Conservation (phyloP, 345 rosid species). For the Jatropha curcas region DNA sequence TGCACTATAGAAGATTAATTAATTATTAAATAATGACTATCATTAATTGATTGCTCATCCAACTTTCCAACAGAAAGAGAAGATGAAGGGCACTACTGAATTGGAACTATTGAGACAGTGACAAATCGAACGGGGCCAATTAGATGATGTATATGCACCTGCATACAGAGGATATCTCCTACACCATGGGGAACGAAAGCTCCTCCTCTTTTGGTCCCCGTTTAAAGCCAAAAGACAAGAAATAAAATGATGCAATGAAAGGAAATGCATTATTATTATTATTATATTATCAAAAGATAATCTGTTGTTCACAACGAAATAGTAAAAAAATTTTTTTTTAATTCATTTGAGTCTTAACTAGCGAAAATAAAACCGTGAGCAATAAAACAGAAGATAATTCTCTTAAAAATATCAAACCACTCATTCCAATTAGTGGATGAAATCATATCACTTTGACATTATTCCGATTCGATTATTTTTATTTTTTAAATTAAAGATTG, state of each 20-base stretch:
- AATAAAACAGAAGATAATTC: too few species aligned
- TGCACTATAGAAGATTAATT: background rate
- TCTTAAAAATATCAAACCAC: too few species aligned
- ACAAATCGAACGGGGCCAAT: background rate
- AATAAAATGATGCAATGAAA: background rate
- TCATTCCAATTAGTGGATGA: too few species aligned
- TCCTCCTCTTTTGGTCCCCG: background rate
- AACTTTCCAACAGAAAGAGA: background rate
- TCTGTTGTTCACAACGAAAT: too few species aligned
- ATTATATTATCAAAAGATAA: too few species aligned
- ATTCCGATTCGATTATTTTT: too few species aligned
- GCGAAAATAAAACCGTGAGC: too few species aligned
- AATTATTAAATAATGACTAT: background rate
- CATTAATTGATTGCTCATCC: background rate
- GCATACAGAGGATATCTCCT: background rate
- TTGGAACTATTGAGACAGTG: background rate
- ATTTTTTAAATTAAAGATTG: too few species aligned
- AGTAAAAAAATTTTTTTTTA: too few species aligned
- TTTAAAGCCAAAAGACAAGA: background rate
- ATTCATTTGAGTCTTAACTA: too few species aligned
- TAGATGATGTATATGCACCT: background rate
- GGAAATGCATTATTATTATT: too few species aligned
- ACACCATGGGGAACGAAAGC: background rate
- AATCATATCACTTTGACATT: too few species aligned
- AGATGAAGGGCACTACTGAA: background rate